Evolutionary conservation across 2,329 filamentous ascomycete species (phyloP).

Genomic region (Clathrospora elynae): DNA sequence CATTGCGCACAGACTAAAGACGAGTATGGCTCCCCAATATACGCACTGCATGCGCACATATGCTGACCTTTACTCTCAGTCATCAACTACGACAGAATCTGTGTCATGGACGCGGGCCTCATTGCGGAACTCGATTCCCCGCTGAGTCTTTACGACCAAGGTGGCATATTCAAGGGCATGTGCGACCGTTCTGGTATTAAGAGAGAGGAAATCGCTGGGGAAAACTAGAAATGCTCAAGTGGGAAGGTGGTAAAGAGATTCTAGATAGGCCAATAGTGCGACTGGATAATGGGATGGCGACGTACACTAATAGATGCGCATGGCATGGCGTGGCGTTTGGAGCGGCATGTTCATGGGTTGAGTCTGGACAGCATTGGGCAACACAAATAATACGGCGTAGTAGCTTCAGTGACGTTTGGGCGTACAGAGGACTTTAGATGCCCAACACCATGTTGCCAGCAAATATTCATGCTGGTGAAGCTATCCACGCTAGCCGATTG

Average conservation of each 20-base stretch:
- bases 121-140: constrained; percentile 89
- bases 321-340: constrained; percentile 25
- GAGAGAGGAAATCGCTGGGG: constrained; percentile 54
- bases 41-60: not conserved
- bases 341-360: constrained; percentile 24
- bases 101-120: constrained; percentile 88
- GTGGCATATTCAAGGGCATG: constrained; percentile 86
- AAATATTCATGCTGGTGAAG: no score
- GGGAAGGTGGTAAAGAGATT: no score
- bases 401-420: no score
- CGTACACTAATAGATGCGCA: constrained; percentile 15
- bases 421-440: no score
- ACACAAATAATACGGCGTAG: no score
- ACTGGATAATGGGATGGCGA: constrained; percentile 7
- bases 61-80: constrained; percentile 54
- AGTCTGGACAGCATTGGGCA: constrained; percentile 7
- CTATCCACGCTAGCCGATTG: not conserved
- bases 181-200: constrained; percentile 83
- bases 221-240: constrained; percentile 12
- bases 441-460: no score
- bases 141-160: constrained; percentile 70
- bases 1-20: constrained; percentile 89
- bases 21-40: constrained; percentile 43
- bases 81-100: constrained; percentile 91
- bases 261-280: constrained; percentile 23